A percentile compares a stretch with the other conserved stretches of the same genome.
Conservation (phyloP, 257 asterid species). For the Ilex asprella region DNA sequence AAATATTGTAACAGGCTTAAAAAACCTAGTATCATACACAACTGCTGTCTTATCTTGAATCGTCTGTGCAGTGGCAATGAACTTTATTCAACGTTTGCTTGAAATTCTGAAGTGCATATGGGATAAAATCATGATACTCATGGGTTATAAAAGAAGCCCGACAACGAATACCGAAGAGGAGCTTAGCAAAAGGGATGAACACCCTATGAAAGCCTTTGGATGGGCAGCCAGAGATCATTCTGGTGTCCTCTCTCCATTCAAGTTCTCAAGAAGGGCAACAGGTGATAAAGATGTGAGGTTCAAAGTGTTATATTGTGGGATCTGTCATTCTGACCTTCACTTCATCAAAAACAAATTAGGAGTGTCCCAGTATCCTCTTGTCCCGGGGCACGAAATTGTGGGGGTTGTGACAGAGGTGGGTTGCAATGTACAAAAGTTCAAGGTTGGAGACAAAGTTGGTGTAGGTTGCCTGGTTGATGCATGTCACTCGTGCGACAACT, state of each 20-base stretch:
- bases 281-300: conserved; percentile 14
- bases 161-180: neutral
- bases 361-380: conserved; percentile 3
- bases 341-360: conserved; percentile 13
- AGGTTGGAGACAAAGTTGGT: conserved; percentile 13
- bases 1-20: no score
- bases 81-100: neutral
- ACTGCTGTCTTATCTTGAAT: no score
- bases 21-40: no score
- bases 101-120: conserved; percentile 1
- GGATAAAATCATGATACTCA: neutral
- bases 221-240: conserved; percentile 20
- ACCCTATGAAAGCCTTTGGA: conserved; percentile 15
- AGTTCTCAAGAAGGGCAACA: conserved; percentile 18
- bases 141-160: neutral
- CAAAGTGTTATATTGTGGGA: conserved; percentile 17
- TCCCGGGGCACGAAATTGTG: conserved; percentile 13
- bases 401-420: conserved; percentile 15
- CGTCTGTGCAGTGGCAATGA: conserved; percentile 6
- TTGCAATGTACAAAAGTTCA: conserved; percentile 5
- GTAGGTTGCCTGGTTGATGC: conserved; percentile 14
- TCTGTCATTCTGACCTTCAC: conserved; percentile 20
- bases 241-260: conserved; percentile 19
- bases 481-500: conserved; percentile 1
- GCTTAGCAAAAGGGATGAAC: conserved; percentile 5